These are phyloP conservation scores for Coemansia sp. DNA, from an alignment of 192 early-diverging fungal species.

Conservation along the genomic window DNA sequence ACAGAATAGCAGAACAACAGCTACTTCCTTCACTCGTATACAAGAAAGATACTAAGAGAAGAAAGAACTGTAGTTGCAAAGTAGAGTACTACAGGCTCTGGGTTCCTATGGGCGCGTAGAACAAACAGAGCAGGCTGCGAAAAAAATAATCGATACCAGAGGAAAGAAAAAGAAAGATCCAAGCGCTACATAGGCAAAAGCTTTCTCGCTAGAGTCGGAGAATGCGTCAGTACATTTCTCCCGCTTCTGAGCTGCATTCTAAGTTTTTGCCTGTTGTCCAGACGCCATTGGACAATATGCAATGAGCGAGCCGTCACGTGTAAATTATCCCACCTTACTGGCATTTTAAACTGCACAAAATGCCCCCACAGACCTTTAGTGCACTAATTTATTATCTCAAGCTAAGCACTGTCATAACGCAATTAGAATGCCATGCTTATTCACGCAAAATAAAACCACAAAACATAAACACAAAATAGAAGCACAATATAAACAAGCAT, in stretches of 20 bases:
- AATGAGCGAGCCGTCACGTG: background rate
- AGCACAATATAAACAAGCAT: background rate
- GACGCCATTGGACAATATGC: background rate
- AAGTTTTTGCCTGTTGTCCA: background rate
- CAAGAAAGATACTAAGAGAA: background rate
- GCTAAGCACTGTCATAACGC: background rate
- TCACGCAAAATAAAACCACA: conserved; percentile 1
- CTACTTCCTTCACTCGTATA: background rate
- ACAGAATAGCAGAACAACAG: background rate
- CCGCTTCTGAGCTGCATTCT: background rate
- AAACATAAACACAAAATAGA: conserved; percentile 7
- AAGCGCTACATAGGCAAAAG: background rate
- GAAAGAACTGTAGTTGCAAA: background rate
- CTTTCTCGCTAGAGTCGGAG: background rate
- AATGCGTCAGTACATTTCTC: background rate
- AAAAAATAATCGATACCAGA: background rate
- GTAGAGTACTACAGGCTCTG: background rate
- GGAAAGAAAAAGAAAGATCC: background rate
- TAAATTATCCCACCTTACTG: background rate
- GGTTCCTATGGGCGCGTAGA: background rate
- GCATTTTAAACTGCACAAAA: background rate
- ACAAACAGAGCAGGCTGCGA: background rate
- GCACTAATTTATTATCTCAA: no score
- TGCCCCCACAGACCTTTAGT: no score
- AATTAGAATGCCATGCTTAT: background rate